A percentile compares a stretch with the other conserved stretches of the same genome.
These are phyloP conservation scores for Neobulgaria alba DNA, from an alignment of 2,329 filamentous ascomycete species.

Conservation along the genomic window DNA sequence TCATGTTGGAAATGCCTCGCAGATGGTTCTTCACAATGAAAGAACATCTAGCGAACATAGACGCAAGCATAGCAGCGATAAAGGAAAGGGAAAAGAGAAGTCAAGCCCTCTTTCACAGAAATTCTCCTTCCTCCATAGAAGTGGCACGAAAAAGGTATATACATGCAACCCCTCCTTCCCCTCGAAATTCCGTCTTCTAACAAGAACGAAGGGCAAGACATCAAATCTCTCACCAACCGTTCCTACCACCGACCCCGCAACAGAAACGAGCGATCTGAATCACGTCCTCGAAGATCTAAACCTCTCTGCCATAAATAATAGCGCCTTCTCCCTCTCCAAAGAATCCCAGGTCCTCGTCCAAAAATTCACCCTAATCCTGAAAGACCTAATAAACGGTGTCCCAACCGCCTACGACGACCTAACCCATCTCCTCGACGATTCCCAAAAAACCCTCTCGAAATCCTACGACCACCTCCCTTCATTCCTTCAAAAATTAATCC, in stretches of 20 bases:
- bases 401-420: constrained; percentile 91
- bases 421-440: constrained; percentile 51
- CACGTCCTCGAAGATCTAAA: constrained; percentile 77
- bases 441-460: constrained; percentile 49
- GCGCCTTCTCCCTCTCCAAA: constrained; percentile 72
- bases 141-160: constrained; percentile 21
- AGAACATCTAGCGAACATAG: background rate
- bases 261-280: constrained; percentile 64
- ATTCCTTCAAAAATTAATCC: constrained; percentile 79
- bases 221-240: constrained; percentile 2
- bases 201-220: background rate
- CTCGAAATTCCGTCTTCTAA: too few species aligned
- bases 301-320: constrained; percentile 75
- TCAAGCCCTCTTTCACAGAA: constrained; percentile 22
- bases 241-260: constrained; percentile 31
- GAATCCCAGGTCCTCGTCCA: constrained; percentile 76
- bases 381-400: constrained; percentile 84
- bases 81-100: constrained; percentile 19
- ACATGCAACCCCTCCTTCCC: background rate
- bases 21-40: constrained; percentile 36
- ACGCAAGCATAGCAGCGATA: constrained; percentile 30
- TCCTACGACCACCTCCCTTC: constrained; percentile 62
- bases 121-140: constrained; percentile 32
- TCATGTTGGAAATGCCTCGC: constrained; percentile 17
- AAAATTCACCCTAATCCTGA: constrained; percentile 82